A percentile compares a stretch with the other conserved stretches of the same genome.
Conservation (phyloP, 2,329 filamentous ascomycete species). For the Gyromitra esculenta region DNA sequence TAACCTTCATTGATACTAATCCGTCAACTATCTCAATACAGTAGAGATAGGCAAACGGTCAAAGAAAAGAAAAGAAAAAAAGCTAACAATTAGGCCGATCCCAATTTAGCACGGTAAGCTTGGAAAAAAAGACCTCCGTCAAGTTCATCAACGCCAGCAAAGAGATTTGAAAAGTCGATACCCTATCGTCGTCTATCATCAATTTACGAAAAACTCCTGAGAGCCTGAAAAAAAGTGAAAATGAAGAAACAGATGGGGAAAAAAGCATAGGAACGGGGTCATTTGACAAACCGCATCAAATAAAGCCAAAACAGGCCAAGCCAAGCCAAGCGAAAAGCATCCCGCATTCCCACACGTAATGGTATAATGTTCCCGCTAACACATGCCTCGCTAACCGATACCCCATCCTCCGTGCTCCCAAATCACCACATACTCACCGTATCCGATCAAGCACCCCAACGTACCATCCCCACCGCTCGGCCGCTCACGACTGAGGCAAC, state of each 20-base stretch:
- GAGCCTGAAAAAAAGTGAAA: background rate
- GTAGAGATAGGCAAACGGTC: background rate
- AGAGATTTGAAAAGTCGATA: conserved; percentile 1
- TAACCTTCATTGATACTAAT: background rate
- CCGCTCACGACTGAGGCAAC: conserved; percentile 65
- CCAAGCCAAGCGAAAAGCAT: conserved; percentile 2
- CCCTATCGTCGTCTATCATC: conserved; percentile 1
- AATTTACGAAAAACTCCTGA: background rate
- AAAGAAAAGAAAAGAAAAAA: background rate
- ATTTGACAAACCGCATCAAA: conserved; percentile 18
- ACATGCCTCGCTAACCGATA: too few species aligned
- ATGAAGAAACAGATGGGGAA: background rate
- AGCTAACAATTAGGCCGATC: background rate
- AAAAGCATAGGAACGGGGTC: background rate
- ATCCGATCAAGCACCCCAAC: background rate
- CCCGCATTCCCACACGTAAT: conserved; percentile 5
- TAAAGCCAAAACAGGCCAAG: background rate
- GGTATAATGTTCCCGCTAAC: background rate
- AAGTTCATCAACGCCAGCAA: background rate
- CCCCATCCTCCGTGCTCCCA: too few species aligned
- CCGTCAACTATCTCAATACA: background rate
- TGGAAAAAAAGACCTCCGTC: background rate
- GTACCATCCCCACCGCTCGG: background rate
- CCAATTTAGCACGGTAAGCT: background rate
- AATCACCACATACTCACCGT: background rate